Evolutionary conservation across 306 rosid species (phyloP), one percentile per base, ranked within the genome.

Genomic region (Prunus mongolica): DNA sequence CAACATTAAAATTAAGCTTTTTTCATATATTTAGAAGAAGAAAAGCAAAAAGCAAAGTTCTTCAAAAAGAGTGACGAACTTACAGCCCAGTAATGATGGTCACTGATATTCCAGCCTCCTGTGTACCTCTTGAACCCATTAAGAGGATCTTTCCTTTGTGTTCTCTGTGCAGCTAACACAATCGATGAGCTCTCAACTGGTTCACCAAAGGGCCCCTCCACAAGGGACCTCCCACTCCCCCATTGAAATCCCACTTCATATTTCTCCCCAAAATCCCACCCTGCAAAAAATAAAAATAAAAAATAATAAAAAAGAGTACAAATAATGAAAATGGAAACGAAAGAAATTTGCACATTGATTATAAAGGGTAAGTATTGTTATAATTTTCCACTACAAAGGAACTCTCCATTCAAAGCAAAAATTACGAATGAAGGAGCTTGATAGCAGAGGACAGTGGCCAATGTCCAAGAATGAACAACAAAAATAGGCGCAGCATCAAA

Each of bases 21-120:
- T 5, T 24, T 7, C 8, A 25, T 57, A 38, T 38, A 38, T 38
- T 7, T 38, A 38, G 8, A 20, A 25, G 22, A 45, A 76, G 38
- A 62, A 16, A 12, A 20, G 8, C 3, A 20, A 72, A 63, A 51
- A 18, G 32, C 50, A 56, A n/a, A 58, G 2, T 28, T 19, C 16
- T 25, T 2, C 3, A 71, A 38, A 65, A 34, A 12, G 46, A 47
- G 44, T 0, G 67, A 67, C 20, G 61, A 47, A 74, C 82, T 79
- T 80, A 84, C 90, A 54, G 90, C 86, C 90, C 90, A 87, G 75
- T 87, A 87, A 82, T 87, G 90, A 79, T 76, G 90, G 24, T 87
- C 86, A 56, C 85, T 82, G 66, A 87, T 79, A 78, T 87, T 87
- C 88, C 90, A 87, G 9, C 90, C 90, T 25, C 72, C 65, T 19